Conservation (phyloP, 148 eudicot species). For the Nepenthes gracilis region DNA sequence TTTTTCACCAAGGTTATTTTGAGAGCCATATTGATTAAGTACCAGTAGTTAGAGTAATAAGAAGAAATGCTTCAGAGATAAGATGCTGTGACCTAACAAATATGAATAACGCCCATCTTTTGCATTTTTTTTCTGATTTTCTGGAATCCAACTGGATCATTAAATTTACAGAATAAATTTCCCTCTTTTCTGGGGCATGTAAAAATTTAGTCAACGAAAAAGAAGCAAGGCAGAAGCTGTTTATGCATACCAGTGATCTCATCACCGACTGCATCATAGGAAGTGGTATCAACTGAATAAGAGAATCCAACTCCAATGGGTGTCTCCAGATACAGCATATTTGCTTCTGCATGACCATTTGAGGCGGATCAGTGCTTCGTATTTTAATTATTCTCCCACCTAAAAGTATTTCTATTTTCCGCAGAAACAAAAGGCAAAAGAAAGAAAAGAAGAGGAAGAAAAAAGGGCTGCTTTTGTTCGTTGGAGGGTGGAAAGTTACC, state of each 20-base stretch:
- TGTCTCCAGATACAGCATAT: slow-evolving; percentile 83
- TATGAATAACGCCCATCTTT: no score
- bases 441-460: slow-evolving; percentile 3
- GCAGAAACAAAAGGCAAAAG: neutral
- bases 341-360: slow-evolving; percentile 62
- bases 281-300: slow-evolving; percentile 53
- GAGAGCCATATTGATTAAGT: no score
- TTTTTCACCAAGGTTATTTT: no score
- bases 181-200: no score
- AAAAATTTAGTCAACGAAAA: no score
- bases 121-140: no score
- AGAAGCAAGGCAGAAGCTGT: neutral
- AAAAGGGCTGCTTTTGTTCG: neutral
- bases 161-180: neutral
- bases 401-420: neutral
- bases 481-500: slow-evolving; percentile 24
- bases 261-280: slow-evolving; percentile 68
- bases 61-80: no score
- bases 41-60: no score
- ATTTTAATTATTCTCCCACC: neutral
- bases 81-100: no score
- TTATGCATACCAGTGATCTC: slow-evolving; percentile 54
- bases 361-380: neutral
- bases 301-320: slow-evolving; percentile 98
- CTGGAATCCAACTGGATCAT: no score